A percentile compares a stretch with the other conserved stretches of the same genome.
Evolutionary conservation across 208 protist genomes (phyloP).

Genomic region (Vickermania ingenoplastis): DNA sequence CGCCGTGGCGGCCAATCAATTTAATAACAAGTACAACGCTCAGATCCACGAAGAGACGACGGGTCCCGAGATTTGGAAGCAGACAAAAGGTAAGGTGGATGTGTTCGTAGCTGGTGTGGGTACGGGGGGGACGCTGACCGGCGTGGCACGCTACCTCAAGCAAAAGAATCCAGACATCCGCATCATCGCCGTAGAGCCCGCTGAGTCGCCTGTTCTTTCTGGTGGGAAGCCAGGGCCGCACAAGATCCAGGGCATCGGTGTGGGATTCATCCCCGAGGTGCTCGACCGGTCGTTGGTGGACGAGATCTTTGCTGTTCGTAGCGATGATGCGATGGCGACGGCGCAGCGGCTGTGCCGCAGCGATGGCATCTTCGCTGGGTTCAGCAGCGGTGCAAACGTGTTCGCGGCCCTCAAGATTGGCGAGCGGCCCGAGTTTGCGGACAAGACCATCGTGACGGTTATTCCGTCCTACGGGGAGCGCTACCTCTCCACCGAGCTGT

Average conservation of each 20-base stretch:
- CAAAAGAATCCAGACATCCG: slow-evolving; percentile 30
- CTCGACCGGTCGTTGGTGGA: slow-evolving; percentile 55
- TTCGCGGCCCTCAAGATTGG: slow-evolving; percentile 73
- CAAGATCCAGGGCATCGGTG: slow-evolving; percentile 88
- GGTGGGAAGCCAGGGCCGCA: slow-evolving; percentile 74
- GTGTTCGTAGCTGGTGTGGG: slow-evolving; percentile 82
- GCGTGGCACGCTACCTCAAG: slow-evolving; percentile 65
- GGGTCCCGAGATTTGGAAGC: slow-evolving; percentile 82
- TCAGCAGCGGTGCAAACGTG: slow-evolving; percentile 79
- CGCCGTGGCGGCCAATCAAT: slow-evolving; percentile 79
- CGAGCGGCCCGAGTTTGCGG: slow-evolving; percentile 71
- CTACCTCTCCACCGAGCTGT: slow-evolving; percentile 81
- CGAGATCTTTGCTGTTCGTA: slow-evolving; percentile 57
- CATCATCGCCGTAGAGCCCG: slow-evolving; percentile 78
- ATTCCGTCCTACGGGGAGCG: slow-evolving; percentile 87
- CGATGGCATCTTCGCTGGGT: slow-evolving; percentile 79
- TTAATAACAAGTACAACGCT: slow-evolving; percentile 81
- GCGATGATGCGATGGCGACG: slow-evolving; percentile 59
- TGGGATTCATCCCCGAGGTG: slow-evolving; percentile 82
- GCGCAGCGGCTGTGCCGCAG: slow-evolving; percentile 55
- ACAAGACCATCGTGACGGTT: slow-evolving; percentile 82
- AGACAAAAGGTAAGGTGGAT: slow-evolving; percentile 70
- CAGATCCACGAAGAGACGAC: slow-evolving; percentile 86
- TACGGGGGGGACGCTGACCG: slow-evolving; percentile 81
- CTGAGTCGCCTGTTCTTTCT: slow-evolving; percentile 77